phyloP scores from a whole-genome alignment of 225 moss, liverwort and hornwort genomes.

The Straminergon stramineum region DNA sequence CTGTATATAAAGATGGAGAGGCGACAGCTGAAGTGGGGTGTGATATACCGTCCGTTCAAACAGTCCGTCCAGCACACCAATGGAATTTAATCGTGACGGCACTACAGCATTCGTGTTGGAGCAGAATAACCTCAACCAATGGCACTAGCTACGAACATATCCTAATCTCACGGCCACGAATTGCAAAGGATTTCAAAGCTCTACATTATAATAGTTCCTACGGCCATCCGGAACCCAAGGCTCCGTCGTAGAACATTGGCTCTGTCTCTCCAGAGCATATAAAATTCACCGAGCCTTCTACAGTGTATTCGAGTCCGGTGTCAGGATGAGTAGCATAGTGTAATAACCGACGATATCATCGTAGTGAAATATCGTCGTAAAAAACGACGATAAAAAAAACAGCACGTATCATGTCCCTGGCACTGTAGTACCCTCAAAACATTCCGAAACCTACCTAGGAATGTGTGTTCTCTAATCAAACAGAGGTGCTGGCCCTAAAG shows the following conservation, averaged over 20 bases:
- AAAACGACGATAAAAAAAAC: too few species aligned
- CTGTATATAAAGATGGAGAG: neutral
- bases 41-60: neutral
- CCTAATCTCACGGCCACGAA: neutral
- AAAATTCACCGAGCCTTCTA: neutral
- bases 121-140: neutral
- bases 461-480: neutral
- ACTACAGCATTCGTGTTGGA: neutral
- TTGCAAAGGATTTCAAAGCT: neutral
- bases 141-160: neutral
- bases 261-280: neutral
- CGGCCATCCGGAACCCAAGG: neutral
- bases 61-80: neutral
- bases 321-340: neutral
- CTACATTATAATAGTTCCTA: neutral
- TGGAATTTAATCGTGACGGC: neutral
- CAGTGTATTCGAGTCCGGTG: neutral
- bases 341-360: neutral
- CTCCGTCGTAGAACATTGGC: neutral
- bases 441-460: neutral
- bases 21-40: neutral
- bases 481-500: neutral
- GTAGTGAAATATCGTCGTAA: too few species aligned
- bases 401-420: neutral
- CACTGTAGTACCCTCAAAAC: neutral